Percentiles rank a stretch among this genome's conserved stretches.
These are phyloP conservation scores for Fraxinus cuspidata DNA, from an alignment of 257 asterid species.

Conservation along the genomic window DNA sequence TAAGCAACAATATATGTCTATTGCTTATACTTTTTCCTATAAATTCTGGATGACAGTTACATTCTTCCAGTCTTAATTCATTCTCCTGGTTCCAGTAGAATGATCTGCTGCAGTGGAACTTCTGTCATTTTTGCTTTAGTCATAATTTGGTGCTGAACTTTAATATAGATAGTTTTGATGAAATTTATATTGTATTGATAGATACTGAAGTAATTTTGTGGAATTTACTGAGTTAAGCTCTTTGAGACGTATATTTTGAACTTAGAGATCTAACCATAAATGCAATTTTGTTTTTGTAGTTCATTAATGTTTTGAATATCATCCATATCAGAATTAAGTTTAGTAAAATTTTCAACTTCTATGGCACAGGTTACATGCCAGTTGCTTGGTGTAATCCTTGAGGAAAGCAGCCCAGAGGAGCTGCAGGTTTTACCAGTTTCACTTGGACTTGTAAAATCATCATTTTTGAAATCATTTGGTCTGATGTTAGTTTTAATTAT, in stretches of 20 bases:
- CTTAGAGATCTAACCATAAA: constrained; percentile 1
- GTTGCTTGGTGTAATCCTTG: constrained; percentile 79
- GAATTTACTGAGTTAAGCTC: too few species aligned
- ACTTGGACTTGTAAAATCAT: constrained; percentile 7
- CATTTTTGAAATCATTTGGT: constrained; percentile 19
- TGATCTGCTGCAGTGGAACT: neutral
- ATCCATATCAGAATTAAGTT: constrained; percentile 13
- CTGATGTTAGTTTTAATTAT: constrained; percentile 21
- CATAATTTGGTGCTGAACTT: constrained; percentile 5
- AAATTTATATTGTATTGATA: too few species aligned
- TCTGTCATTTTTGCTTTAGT: constrained; percentile 5
- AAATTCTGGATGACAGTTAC: neutral
- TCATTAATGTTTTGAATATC: neutral
- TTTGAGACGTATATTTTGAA: too few species aligned
- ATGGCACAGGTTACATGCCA: constrained; percentile 73
- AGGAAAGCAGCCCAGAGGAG: constrained; percentile 86
- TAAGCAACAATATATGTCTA: too few species aligned
- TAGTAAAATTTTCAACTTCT: constrained; percentile 4
- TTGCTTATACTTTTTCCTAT: neutral
- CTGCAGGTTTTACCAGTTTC: constrained; percentile 58
- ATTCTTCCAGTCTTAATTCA: neutral
- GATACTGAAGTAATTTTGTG: too few species aligned
- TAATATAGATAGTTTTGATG: neutral
- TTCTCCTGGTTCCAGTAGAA: neutral
- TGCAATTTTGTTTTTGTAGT: neutral